phyloP scores from a whole-genome alignment of 2,329 filamentous ascomycete genomes.

The Cercospora canescens region DNA sequence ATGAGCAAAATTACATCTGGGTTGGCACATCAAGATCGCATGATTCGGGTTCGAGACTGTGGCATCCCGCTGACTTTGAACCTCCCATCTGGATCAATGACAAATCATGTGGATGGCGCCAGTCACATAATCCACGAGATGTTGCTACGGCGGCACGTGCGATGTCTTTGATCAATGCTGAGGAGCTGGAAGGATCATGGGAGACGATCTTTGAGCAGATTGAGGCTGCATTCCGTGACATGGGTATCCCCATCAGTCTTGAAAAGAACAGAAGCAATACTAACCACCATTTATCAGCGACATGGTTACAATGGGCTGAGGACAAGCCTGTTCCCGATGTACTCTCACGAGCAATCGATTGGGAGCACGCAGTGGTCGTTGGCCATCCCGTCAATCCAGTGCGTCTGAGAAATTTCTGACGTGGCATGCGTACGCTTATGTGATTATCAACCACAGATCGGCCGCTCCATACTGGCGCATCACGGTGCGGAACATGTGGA shows the following conservation, averaged over 20 bases:
- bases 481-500: neutral
- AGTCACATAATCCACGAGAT: neutral
- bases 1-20: neutral
- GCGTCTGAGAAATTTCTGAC: too few species aligned
- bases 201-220: neutral
- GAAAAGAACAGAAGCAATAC: neutral
- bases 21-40: neutral
- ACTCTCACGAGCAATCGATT: neutral
- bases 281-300: neutral
- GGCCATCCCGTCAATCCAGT: slow-evolving; percentile 11
- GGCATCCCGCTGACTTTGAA: neutral
- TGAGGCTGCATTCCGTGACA: neutral
- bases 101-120: neutral
- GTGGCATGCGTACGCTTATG: neutral
- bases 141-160: neutral
- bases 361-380: slow-evolving; percentile 11
- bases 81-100: neutral
- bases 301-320: neutral
- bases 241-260: too few species aligned
- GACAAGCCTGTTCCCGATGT: neutral
- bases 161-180: neutral
- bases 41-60: neutral
- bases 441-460: neutral
- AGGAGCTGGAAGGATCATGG: neutral
- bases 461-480: neutral